Conservation (phyloP, 2,329 filamentous ascomycete genomes). For the Teratosphaeria pseudoeucalypti region DNA sequence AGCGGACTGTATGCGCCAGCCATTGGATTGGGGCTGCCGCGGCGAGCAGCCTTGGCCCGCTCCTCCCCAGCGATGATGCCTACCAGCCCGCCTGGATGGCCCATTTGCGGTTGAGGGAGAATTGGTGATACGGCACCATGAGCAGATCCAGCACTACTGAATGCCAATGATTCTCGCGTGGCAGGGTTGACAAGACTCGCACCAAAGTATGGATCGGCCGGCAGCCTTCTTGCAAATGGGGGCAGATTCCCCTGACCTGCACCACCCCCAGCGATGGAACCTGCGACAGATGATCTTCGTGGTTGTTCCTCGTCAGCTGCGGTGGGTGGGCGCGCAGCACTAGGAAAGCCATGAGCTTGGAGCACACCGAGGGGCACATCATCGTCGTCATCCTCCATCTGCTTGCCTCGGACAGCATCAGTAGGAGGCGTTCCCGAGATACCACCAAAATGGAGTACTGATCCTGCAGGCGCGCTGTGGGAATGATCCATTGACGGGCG, state of each 20-base stretch:
- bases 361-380: constrained; percentile 79
- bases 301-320: constrained; percentile 49
- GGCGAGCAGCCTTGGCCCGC: constrained; percentile 62
- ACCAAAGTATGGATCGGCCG: constrained; percentile 75
- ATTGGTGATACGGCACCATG: constrained; percentile 23
- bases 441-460: constrained; percentile 21
- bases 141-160: constrained; percentile 37
- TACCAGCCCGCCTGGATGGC: constrained; percentile 67
- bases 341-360: constrained; percentile 79
- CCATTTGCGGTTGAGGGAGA: constrained; percentile 11
- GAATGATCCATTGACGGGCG: constrained; percentile 47
- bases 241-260: constrained; percentile 50
- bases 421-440: constrained; percentile 19
- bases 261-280: constrained; percentile 39
- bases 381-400: constrained; percentile 66
- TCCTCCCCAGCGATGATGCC: constrained; percentile 84
- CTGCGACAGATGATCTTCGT: constrained; percentile 36
- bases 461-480: constrained; percentile 12
- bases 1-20: constrained; percentile 18
- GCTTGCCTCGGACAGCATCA: constrained; percentile 14
- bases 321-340: constrained; percentile 63
- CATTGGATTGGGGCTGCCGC: constrained; percentile 61
- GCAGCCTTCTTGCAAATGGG: constrained; percentile 71
- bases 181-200: constrained; percentile 63
- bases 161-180: constrained; percentile 63